Percentiles rank a stretch among this genome's conserved stretches.
These are phyloP conservation scores for Mycena maculata DNA, from an alignment of 768 basidiomycete genomes.

Conservation along the genomic window DNA sequence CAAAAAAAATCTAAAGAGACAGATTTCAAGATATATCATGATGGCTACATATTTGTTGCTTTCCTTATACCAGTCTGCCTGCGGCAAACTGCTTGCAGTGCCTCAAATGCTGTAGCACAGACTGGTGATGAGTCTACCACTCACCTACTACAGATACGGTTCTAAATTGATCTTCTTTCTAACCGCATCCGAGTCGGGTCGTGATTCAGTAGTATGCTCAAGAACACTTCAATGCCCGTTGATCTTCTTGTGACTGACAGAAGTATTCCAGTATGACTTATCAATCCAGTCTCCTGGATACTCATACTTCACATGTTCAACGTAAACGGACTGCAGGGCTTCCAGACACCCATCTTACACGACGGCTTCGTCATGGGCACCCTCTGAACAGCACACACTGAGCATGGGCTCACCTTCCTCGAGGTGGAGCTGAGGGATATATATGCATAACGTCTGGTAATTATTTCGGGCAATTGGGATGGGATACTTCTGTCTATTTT, in stretches of 20 bases:
- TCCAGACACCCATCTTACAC: constrained; percentile 72
- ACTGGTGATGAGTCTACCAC: too few species aligned
- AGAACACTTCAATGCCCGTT: not conserved
- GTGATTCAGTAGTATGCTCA: constrained; percentile 70
- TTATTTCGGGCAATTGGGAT: constrained; percentile 57
- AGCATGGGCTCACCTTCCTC: constrained; percentile 74
- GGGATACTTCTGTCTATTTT: constrained; percentile 75
- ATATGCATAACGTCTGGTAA: constrained; percentile 64
- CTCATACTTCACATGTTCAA: constrained; percentile 34
- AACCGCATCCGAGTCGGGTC: constrained; percentile 54
- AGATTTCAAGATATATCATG: too few species aligned
- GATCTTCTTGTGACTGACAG: constrained; percentile 9
- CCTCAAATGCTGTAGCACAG: too few species aligned
- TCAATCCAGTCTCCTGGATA: constrained; percentile 31
- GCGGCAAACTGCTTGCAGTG: too few species aligned
- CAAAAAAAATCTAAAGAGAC: too few species aligned
- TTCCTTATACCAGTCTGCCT: too few species aligned
- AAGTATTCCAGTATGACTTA: constrained; percentile 55
- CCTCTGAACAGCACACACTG: constrained; percentile 71
- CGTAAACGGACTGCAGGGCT: constrained; percentile 77
- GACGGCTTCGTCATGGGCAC: constrained; percentile 81
- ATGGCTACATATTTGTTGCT: too few species aligned
- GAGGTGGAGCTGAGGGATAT: constrained; percentile 80
- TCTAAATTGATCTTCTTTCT: not conserved
- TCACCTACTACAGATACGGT: too few species aligned